Base-by-base conservation (phyloP, 495 filamentous ascomycete species). In the Aspergillus campestris region DNA sequence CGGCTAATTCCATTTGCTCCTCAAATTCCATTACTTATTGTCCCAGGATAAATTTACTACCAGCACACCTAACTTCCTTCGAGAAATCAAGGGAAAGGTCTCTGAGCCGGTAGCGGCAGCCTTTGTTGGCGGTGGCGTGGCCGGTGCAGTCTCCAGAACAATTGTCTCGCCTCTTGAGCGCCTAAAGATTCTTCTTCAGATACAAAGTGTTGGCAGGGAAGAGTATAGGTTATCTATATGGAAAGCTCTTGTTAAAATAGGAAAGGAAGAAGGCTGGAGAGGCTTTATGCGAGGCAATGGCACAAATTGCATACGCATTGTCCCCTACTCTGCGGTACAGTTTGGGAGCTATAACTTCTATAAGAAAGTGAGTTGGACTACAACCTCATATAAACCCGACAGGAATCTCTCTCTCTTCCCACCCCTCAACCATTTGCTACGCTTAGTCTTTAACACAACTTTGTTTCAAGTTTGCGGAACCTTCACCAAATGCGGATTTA, bases 341-440 rank as follows among this genome's bases (percentile, higher is more conserved):
- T 98, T 98, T 67, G 87, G 90, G 34, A 91, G 87, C 58, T 98
- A 97, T 64, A 96, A 91, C 59, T 83, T 97, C 51, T 98, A 97
- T 65, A 96, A 94, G 70, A 79, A 81, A 71, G 91, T 95, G 69
- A 61, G 81, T 71, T 5, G 24, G 8, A 34, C 18, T 39, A 6
- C 15, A 10, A 1, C 28, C 7, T 10, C 5, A 24, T 34, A 7
- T n/a, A 18, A 12, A 48, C 31, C 27, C 32, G 32, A 34, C 2
- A 34, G 32, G 18, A 4, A n/a, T n/a, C 18, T 24, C 18, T 24
- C 18, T 43, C 34, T 12, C 27, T 8, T 13, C 24, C 8, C 4
- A 8, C n/a, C 29, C 24, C 31, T 3, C 3, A n/a, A 8, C 5
- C 29, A 11, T 11, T 29, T 31, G 39, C 39, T 15, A 43, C 31